Conservation (phyloP, 1,139 yeast genomes). For the Pichia sp. region DNA sequence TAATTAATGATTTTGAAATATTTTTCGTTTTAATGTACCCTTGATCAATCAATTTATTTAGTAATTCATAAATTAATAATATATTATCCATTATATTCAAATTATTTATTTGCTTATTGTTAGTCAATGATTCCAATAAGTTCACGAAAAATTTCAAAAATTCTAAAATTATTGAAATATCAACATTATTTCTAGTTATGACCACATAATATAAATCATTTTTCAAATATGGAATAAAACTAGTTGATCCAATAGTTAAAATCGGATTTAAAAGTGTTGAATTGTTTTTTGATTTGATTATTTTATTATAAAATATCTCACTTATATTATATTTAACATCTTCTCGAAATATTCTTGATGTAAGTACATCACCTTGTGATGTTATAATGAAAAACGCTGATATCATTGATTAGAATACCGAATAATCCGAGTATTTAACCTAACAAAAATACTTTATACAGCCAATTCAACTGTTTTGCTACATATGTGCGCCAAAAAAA, state of each 20-base stretch:
- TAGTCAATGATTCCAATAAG: background rate
- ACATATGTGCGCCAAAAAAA: too few species aligned
- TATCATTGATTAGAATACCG: conserved; percentile 43
- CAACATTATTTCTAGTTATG: conserved; percentile 81
- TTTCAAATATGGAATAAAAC: conserved; percentile 73
- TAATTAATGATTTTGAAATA: conserved; percentile 30
- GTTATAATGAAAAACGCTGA: conserved; percentile 74
- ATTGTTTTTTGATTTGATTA: conserved; percentile 73
- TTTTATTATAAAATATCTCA: conserved; percentile 64
- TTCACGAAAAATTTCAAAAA: conserved; percentile 46
- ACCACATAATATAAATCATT: conserved; percentile 77
- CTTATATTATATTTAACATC: conserved; percentile 66
- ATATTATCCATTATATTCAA: conserved; percentile 38
- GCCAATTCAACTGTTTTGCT: too few species aligned
- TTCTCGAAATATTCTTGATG: conserved; percentile 67
- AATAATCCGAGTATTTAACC: background rate
- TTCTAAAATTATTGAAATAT: conserved; percentile 53
- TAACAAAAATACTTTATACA: too few species aligned
- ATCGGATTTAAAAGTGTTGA: conserved; percentile 61
- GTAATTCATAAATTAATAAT: conserved; percentile 60
- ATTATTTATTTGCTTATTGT: background rate
- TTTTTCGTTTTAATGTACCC: conserved; percentile 68
- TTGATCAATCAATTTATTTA: conserved; percentile 73
- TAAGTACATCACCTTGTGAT: conserved; percentile 77
- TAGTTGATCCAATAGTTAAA: conserved; percentile 84